Conservation (phyloP, 768 basidiomycete species). For the Naganishia vaughanmartiniae region DNA sequence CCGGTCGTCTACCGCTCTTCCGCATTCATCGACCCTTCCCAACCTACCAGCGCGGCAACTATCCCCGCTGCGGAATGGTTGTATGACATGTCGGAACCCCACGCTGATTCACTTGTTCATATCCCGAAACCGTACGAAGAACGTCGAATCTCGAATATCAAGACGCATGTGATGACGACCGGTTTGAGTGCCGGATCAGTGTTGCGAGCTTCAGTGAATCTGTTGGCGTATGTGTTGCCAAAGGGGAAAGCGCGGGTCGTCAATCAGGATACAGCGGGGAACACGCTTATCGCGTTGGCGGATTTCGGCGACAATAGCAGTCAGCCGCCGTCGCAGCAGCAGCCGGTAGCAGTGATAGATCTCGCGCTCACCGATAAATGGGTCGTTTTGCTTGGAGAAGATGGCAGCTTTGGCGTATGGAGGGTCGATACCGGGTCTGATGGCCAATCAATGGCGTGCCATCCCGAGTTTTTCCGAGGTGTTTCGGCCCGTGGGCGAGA, state of each 20-base stretch:
- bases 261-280: constrained; percentile 11
- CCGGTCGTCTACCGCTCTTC: constrained; percentile 5
- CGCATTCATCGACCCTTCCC: constrained; percentile 5
- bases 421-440: constrained; percentile 7
- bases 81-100: constrained; percentile 12
- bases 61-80: neutral
- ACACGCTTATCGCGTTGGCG: constrained; percentile 7
- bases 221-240: constrained; percentile 22
- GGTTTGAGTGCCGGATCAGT: constrained; percentile 1
- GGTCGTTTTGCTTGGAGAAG: constrained; percentile 17
- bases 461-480: neutral
- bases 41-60: neutral
- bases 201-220: neutral
- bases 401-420: constrained; percentile 21
- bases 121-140: constrained; percentile 17
- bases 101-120: constrained; percentile 2
- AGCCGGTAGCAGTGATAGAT: constrained; percentile 1
- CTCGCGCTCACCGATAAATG: constrained; percentile 21
- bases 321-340: neutral
- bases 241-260: constrained; percentile 23
- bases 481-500: too few species aligned
- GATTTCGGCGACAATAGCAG: neutral
- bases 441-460: constrained; percentile 3
- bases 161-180: constrained; percentile 24
- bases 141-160: constrained; percentile 23